Evolutionary conservation across 2,329 filamentous ascomycete genomes (phyloP), one percentile per base, ranked within the genome.

Genomic region (Colletotrichum horii): DNA sequence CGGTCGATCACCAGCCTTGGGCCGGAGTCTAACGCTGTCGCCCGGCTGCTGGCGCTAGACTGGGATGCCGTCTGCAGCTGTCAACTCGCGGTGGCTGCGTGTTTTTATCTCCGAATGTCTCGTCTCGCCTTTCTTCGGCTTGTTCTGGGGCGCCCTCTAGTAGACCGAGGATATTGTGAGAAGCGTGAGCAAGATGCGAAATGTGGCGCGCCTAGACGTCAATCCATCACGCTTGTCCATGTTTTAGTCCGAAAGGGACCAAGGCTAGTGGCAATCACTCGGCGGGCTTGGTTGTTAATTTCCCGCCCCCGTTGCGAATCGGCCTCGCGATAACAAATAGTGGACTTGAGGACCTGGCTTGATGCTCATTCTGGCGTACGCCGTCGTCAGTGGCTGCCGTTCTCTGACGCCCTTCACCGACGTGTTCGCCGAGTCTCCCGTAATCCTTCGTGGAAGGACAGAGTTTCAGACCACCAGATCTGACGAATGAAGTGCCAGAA

Each of bases 181-280:
- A 70, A 64, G 55, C 30, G 34, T 60, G 34, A 14, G 34, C 32
- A 56, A 55, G 66, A 24, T 22, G 38, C 34, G 55, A 70, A 58
- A n/a, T 19, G 61, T 67, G 69, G 73, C 73, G 73, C 34, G 38
- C 43, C 28, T 24, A 34, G 15, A 34, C 24, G 48, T 69, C 43
- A 69, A 66, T 48, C 26, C 43, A 32, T 28, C 34, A 38, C 52
- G 64, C 74, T 71, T 43, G 48, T 26, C 28, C 61, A 22, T 66
- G 58, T 61, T 28, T 69, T 70, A 65, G 65, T 19, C 19, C 19
- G 12, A n/a, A 48, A 62, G 58, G 26, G 19, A 36, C 48, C 22
- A 58, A 15, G n/a, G 48, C 58, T 61, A 74, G 74, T 66, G 74
- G 70, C 70, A 70, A 66, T 58, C 22, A 14, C 34, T 64, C 22